A percentile compares a stretch with the other conserved stretches of the same genome.
Evolutionary conservation across 352 stramenopile species (phyloP).

Genomic region (Globisporangium viniferum): DNA sequence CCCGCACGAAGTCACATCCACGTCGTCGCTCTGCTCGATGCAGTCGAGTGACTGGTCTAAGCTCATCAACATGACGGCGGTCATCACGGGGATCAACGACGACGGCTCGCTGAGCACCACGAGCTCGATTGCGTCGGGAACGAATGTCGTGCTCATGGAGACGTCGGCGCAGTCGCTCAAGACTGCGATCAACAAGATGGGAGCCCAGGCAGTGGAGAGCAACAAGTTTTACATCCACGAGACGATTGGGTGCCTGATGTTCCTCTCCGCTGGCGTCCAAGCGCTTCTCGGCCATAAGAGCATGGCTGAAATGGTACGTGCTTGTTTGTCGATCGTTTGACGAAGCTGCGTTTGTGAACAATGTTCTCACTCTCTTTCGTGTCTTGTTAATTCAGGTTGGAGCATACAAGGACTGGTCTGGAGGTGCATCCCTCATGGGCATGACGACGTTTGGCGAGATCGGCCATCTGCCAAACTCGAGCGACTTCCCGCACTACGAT

Average conservation of each 20-base stretch:
- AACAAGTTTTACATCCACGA: slow-evolving; percentile 84
- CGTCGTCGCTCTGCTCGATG: slow-evolving; percentile 69
- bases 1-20: slow-evolving; percentile 44
- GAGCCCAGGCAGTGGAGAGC: slow-evolving; percentile 59
- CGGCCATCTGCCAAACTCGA: slow-evolving; percentile 75
- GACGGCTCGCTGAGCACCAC: slow-evolving; percentile 81
- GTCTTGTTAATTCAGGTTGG: slow-evolving; percentile 47
- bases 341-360: neutral
- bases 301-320: slow-evolving; percentile 83
- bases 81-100: slow-evolving; percentile 84
- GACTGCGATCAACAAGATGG: slow-evolving; percentile 87
- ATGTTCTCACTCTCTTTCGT: neutral
- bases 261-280: slow-evolving; percentile 81
- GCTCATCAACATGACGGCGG: slow-evolving; percentile 83
- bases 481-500: slow-evolving; percentile 83
- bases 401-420: slow-evolving; percentile 83
- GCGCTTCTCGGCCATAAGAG: slow-evolving; percentile 83
- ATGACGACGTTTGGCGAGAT: slow-evolving; percentile 89
- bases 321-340: neutral
- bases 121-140: slow-evolving; percentile 69
- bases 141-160: slow-evolving; percentile 87
- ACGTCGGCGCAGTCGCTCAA: slow-evolving; percentile 78
- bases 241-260: slow-evolving; percentile 84
- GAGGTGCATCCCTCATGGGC: slow-evolving; percentile 76
- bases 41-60: slow-evolving; percentile 79